Evolutionary conservation across 1,139 yeast genomes (phyloP).

Genomic region (Saccharomyces uvarum): DNA sequence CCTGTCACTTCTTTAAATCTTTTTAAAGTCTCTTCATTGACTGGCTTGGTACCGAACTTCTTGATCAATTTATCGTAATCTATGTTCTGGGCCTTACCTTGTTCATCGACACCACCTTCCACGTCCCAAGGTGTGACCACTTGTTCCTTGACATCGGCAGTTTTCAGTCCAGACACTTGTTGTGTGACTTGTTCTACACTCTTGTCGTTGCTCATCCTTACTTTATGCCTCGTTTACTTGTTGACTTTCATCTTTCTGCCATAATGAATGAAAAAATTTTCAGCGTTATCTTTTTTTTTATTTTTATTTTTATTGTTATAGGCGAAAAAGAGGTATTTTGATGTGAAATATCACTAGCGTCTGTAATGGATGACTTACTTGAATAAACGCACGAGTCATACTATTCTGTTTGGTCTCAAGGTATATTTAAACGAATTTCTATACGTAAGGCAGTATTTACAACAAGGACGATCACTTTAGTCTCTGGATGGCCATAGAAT

Average conservation of each 20-base stretch:
- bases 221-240: not conserved
- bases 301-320: slow-evolving; percentile 1
- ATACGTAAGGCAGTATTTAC: not conserved
- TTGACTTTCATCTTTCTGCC: not conserved
- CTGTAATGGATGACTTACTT: not conserved
- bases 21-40: slow-evolving; percentile 60
- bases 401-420: not conserved
- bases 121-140: slow-evolving; percentile 97
- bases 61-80: slow-evolving; percentile 82
- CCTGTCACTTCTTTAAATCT: slow-evolving; percentile 83
- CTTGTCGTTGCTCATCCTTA: slow-evolving; percentile 7
- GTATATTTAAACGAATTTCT: not conserved
- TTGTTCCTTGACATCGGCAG: slow-evolving; percentile 42
- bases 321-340: not conserved
- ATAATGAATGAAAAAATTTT: slow-evolving; percentile 1
- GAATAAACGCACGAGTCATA: not conserved
- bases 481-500: slow-evolving; percentile 66
- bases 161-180: slow-evolving; percentile 14
- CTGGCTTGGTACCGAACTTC: slow-evolving; percentile 79
- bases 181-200: slow-evolving; percentile 17
- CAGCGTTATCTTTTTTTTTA: not conserved
- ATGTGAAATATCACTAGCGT: not conserved
- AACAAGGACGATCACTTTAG: slow-evolving; percentile 3
- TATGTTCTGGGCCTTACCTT: slow-evolving; percentile 75
- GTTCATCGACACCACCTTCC: slow-evolving; percentile 91